Base-by-base conservation (phyloP, 768 basidiomycete genomes). In the Cantharellus anzutake region DNA sequence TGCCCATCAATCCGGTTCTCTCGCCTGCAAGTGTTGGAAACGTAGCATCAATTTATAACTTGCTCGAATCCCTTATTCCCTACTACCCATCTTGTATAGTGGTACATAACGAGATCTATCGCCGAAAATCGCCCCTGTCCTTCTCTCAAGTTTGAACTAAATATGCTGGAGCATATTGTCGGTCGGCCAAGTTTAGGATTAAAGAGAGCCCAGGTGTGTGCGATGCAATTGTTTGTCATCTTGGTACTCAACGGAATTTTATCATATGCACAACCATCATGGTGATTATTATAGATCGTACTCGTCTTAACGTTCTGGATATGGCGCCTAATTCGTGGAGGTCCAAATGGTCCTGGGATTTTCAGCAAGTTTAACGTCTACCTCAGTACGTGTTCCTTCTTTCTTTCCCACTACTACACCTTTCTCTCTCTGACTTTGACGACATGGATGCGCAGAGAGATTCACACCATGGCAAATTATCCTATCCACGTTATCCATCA, bases 401-500 rank as follows among this genome's bases (percentile, higher is more conserved):
- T 29, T 20, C 11, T 42, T 20, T 14, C 14, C 16, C 2, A 29
- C 59, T 55, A 37, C 38, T 11, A 55, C 5, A 55, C 7, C 35
- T 11, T 7, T 7, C 20, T 20, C 44, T 7, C 7, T 48, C 44
- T 48, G 20, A 7, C 7, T 48, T 48, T 48, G 14, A 7, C 52
- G 7, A 7, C 38, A 55, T 55, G 14, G 52, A 7, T 7, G 14
- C 38, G 5, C 52, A 90, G 83, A 76, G 67, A 80, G 81, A 29
- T 94, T 90, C 73, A 85, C 92, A 0, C 96, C 96, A n/a, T 99
- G 91, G 84, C 93, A 99, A 67, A 76, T 97, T 65, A 78, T 97
- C 56, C 77, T 90, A 59, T 85, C 80, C 64, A 89, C 91, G 0
- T 72, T 96, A 60, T 96, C 92, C 1, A 70, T 80, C 38, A 74